Conservation (phyloP, 768 basidiomycete genomes). For the Rhodotorula taiwanensis region DNA sequence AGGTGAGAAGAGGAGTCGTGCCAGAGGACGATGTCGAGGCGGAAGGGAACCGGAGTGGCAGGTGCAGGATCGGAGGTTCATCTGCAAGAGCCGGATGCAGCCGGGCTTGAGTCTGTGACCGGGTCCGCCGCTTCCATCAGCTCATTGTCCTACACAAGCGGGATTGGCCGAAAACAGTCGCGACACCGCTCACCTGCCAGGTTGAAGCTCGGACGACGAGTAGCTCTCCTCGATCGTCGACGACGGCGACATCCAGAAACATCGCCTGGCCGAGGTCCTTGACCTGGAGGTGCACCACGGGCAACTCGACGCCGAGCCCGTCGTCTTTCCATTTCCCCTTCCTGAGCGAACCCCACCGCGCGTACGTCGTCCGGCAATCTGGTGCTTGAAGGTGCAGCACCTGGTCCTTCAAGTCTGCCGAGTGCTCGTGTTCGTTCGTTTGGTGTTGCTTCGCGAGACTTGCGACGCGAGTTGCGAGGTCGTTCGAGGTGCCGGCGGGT, state of each 20-base stretch:
- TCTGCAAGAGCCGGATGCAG: not conserved
- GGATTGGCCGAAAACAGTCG: not conserved
- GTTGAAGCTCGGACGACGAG: conserved; percentile 15
- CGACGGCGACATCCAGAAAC: conserved; percentile 18
- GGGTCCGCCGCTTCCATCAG: no score
- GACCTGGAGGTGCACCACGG: conserved; percentile 15
- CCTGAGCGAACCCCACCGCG: conserved; percentile 2
- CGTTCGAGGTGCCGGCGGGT: not conserved
- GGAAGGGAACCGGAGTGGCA: conserved; percentile 18
- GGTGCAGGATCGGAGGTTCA: conserved; percentile 7
- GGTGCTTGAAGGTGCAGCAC: conserved; percentile 30
- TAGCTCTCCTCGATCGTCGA: not conserved
- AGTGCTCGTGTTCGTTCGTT: not conserved
- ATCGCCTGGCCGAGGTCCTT: conserved; percentile 23
- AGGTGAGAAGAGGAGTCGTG: conserved; percentile 16
- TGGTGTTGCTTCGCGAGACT: not conserved
- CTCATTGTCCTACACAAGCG: no score
- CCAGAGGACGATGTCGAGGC: not conserved
- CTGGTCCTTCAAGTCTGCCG: not conserved
- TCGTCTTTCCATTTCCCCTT: not conserved
- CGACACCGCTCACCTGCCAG: conserved; percentile 25
- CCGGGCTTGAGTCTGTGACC: not conserved
- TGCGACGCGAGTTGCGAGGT: not conserved
- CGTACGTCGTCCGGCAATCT: conserved; percentile 18
- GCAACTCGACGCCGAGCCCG: conserved; percentile 17